Base-by-base conservation (phyloP, 805 yeast species). In the Yarrowia sp. region DNA sequence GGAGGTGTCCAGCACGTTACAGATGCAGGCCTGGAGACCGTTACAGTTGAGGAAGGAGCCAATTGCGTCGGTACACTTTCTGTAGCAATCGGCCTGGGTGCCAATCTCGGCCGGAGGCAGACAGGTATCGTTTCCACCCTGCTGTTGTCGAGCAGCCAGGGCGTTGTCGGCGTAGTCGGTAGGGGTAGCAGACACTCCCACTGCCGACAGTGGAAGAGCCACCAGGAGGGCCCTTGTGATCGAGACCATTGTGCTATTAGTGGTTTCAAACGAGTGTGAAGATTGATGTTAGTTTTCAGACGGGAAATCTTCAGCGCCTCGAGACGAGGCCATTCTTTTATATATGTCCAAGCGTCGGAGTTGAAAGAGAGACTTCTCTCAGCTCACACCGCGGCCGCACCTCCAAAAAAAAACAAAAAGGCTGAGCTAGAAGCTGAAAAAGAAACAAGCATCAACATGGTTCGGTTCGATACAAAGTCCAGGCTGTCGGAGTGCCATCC, bases 11-110 rank as follows among this genome's bases (percentile, higher is more conserved):
- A 61, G 55, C 9, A 47, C 46, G 43, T 46, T 46, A 24, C 66
- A 61, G 24, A 61, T 17, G 15, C 66, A 61, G 14, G 66, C 19
- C n/a, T 15, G 44, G 8, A 61, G 34, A 15, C 66, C 66, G n/a
- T 8, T 10, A 19, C 66, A 61, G 9, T 20, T 2, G 12, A 46
- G 30, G 24, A 61, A 61, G 38, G 19, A 9, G 36, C 24, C 55
- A 36, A 61, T 33, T 9, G 55, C 55, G 13, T 61, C 46, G 8
- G 53, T 61, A 20, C 66, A 61, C 55, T 61, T 61, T 13, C 36
- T 14, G 66, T 46, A 46, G 24, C 66, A 61, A 9, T 61, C 66
- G 2, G 44, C 55, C 46, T 61, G 55, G n/a, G 66, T 61, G 17
- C 66, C 66, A 9, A 53, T 15, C 8, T 42, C 15, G 8, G 63